phyloP scores from a whole-genome alignment of 305 asterid species.

The Fraxinus ornus region DNA sequence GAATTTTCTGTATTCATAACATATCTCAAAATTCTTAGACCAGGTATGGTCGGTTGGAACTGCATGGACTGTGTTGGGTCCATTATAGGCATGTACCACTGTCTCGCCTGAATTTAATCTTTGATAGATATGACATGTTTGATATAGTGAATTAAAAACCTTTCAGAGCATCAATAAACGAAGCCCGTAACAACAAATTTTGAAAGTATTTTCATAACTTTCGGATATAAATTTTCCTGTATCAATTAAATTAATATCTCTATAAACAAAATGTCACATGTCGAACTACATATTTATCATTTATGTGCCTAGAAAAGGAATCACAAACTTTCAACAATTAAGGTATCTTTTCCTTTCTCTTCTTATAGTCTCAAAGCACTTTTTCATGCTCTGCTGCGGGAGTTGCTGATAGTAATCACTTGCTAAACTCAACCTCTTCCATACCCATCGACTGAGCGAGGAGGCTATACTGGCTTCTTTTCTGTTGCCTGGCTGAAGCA shows the following conservation, averaged over 20 bases:
- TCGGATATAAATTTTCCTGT: background rate
- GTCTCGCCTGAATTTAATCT: background rate
- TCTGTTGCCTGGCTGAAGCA: conserved; percentile 40
- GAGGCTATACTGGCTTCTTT: conserved; percentile 47
- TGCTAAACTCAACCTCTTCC: conserved; percentile 62
- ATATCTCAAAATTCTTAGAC: no score
- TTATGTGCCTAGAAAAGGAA: background rate
- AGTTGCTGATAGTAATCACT: conserved; percentile 52
- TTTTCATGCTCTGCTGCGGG: conserved; percentile 31
- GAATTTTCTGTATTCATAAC: no score
- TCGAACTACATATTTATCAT: background rate
- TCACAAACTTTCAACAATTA: conserved; percentile 4
- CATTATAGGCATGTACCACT: background rate
- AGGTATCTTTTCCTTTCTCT: conserved; percentile 27
- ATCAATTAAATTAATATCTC: background rate
- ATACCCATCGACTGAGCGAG: conserved; percentile 67
- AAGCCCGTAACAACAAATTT: background rate
- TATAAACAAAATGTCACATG: background rate
- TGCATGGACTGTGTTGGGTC: background rate
- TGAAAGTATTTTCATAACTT: background rate
- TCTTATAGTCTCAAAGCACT: conserved; percentile 35
- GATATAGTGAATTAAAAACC: background rate
- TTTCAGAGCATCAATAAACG: background rate
- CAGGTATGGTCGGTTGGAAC: background rate
- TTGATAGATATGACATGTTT: background rate